Percentiles rank a stretch among this genome's conserved stretches.
phyloP scores from a whole-genome alignment of 805 yeast genomes.

The Sungouiozyma intestinalis region DNA sequence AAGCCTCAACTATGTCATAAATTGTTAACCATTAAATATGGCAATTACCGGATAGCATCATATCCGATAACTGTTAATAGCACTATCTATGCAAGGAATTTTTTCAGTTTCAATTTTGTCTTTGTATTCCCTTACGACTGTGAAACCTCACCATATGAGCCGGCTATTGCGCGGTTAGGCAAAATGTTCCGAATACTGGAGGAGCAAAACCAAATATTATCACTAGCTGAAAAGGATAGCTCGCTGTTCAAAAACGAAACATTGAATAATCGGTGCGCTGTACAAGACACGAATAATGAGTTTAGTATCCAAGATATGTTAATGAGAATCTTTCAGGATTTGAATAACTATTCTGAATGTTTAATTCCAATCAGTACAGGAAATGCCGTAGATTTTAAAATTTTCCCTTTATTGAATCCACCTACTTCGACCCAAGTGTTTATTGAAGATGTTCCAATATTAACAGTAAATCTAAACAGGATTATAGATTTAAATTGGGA shows the following conservation, averaged over 20 bases:
- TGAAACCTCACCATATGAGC: slow-evolving; percentile 78
- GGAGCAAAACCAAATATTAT: slow-evolving; percentile 72
- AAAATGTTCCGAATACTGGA: slow-evolving; percentile 83
- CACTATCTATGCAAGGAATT: slow-evolving; percentile 73
- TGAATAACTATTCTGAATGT: slow-evolving; percentile 93
- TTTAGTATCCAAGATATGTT: slow-evolving; percentile 62
- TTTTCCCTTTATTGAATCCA: slow-evolving; percentile 81
- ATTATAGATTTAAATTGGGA: slow-evolving; percentile 92
- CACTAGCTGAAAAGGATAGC: slow-evolving; percentile 40
- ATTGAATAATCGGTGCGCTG: not conserved
- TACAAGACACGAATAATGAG: slow-evolving; percentile 10
- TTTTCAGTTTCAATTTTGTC: slow-evolving; percentile 86
- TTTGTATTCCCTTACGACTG: slow-evolving; percentile 79
- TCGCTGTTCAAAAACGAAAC: slow-evolving; percentile 9
- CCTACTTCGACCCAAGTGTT: slow-evolving; percentile 60
- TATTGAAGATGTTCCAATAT: slow-evolving; percentile 82
- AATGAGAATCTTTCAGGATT: slow-evolving; percentile 86
- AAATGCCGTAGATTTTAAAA: slow-evolving; percentile 82
- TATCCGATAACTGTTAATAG: slow-evolving; percentile 80
- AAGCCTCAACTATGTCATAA: slow-evolving; percentile 84
- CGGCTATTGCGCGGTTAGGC: slow-evolving; percentile 74
- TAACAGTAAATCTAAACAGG: slow-evolving; percentile 64
- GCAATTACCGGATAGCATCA: slow-evolving; percentile 64
- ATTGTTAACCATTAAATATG: slow-evolving; percentile 62
- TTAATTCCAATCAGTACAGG: slow-evolving; percentile 85